These are phyloP conservation scores for Galerina marginata DNA, from an alignment of 768 basidiomycete genomes.

Conservation along the genomic window DNA sequence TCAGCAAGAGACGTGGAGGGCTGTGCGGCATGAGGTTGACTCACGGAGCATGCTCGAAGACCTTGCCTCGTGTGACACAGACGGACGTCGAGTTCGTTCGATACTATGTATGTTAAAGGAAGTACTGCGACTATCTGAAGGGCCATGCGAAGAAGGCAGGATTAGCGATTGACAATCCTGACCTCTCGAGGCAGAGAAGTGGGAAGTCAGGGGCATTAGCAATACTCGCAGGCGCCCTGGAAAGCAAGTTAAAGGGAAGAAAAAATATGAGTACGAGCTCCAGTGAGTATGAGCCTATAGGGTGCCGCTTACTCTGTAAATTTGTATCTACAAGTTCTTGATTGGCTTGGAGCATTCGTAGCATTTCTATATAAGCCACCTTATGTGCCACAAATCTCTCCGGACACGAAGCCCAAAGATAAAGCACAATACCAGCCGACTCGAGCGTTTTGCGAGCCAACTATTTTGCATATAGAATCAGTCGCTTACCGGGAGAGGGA, in stretches of 20 bases:
- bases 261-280: slow-evolving; percentile 6
- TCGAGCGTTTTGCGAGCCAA: slow-evolving; percentile 53
- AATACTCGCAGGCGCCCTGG: slow-evolving; percentile 38
- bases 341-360: slow-evolving; percentile 46
- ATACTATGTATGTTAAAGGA: neutral
- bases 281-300: neutral
- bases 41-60: slow-evolving; percentile 23
- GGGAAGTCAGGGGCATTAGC: slow-evolving; percentile 40
- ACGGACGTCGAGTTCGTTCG: neutral
- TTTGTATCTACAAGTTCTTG: slow-evolving; percentile 34
- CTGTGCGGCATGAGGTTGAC: slow-evolving; percentile 17
- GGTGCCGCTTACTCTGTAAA: slow-evolving; percentile 37
- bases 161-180: neutral
- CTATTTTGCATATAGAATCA: slow-evolving; percentile 34
- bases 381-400: slow-evolving; percentile 46
- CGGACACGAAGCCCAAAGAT: slow-evolving; percentile 53
- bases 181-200: slow-evolving; percentile 26
- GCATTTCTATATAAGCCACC: slow-evolving; percentile 52
- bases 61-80: neutral
- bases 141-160: neutral
- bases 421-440: slow-evolving; percentile 44
- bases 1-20: slow-evolving; percentile 19
- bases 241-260: neutral
- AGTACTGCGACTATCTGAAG: neutral
- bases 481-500: slow-evolving; percentile 4